These are phyloP conservation scores for Lachnellula occidentalis DNA, from an alignment of 2,329 filamentous ascomycete species.

Conservation along the genomic window DNA sequence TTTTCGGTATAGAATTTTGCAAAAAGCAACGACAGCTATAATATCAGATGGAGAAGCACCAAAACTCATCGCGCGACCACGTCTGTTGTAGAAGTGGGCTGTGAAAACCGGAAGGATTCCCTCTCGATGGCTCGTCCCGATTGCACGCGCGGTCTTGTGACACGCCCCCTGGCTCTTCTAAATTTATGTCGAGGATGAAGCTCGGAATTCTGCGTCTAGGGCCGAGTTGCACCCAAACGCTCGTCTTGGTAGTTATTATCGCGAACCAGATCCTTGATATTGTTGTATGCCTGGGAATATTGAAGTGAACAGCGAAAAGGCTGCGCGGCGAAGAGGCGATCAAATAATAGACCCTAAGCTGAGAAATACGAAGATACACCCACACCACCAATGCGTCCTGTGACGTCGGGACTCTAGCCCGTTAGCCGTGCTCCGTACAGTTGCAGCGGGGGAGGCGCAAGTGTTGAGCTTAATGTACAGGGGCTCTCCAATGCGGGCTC, in stretches of 20 bases:
- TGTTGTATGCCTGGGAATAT: not conserved
- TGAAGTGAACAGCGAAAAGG: not conserved
- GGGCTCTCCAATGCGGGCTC: not conserved
- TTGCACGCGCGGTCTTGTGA: not conserved
- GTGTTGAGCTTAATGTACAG: not conserved
- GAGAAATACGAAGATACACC: not conserved
- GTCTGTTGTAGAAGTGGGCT: not conserved
- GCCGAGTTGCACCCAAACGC: not conserved
- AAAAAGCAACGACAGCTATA: slow-evolving; percentile 50
- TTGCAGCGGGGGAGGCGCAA: not conserved
- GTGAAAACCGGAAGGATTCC: not conserved
- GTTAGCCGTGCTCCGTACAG: not conserved
- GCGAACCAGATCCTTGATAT: not conserved
- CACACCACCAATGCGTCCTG: not conserved
- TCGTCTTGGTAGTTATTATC: not conserved
- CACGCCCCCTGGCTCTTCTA: not conserved
- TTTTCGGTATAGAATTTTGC: slow-evolving; percentile 50
- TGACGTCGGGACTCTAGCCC: not conserved
- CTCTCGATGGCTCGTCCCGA: not conserved
- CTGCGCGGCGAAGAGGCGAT: not conserved
- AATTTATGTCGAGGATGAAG: not conserved
- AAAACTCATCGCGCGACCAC: slow-evolving; percentile 25
- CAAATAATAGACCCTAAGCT: not conserved
- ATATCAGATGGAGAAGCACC: slow-evolving; percentile 37
- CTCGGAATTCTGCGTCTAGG: not conserved